Evolutionary conservation across 208 protist genomes (phyloP).

Genomic region (Balamuthia mandrillaris): DNA sequence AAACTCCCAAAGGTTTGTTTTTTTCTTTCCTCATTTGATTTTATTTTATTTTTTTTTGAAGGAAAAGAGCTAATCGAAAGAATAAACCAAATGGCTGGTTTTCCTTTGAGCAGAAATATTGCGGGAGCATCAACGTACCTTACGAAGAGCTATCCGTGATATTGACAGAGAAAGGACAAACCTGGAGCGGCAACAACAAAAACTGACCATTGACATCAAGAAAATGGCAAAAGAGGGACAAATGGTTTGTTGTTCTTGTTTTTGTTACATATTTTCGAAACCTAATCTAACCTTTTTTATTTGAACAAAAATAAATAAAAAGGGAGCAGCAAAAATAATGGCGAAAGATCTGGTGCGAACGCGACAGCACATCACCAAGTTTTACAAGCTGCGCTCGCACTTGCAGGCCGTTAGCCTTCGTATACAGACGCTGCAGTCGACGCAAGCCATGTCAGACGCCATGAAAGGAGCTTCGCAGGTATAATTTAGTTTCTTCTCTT

Average conservation of each 20-base stretch:
- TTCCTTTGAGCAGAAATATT: too few relatives aligned
- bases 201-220: slow-evolving; percentile 93
- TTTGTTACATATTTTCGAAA: too few relatives aligned
- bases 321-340: slow-evolving; percentile 92
- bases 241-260: too few relatives aligned
- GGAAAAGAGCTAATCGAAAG: background rate
- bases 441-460: slow-evolving; percentile 70
- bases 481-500: too few relatives aligned
- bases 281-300: background rate
- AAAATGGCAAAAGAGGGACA: slow-evolving; percentile 93
- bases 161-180: slow-evolving; percentile 92
- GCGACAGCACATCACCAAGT: slow-evolving; percentile 88
- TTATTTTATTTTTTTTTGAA: background rate
- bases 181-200: slow-evolving; percentile 89
- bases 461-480: slow-evolving; percentile 75
- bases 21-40: background rate
- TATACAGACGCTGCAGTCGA: slow-evolving; percentile 74
- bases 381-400: slow-evolving; percentile 95
- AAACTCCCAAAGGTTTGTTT: slow-evolving; percentile 50
- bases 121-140: slow-evolving; percentile 89
- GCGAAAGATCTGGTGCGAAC: slow-evolving; percentile 96
- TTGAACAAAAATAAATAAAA: background rate
- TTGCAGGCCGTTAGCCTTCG: slow-evolving; percentile 91
- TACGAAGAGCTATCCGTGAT: slow-evolving; percentile 90
- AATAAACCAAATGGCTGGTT: background rate